Base-by-base conservation (phyloP, 2,329 filamentous ascomycete genomes). In the Trichoderma guizhouense region DNA sequence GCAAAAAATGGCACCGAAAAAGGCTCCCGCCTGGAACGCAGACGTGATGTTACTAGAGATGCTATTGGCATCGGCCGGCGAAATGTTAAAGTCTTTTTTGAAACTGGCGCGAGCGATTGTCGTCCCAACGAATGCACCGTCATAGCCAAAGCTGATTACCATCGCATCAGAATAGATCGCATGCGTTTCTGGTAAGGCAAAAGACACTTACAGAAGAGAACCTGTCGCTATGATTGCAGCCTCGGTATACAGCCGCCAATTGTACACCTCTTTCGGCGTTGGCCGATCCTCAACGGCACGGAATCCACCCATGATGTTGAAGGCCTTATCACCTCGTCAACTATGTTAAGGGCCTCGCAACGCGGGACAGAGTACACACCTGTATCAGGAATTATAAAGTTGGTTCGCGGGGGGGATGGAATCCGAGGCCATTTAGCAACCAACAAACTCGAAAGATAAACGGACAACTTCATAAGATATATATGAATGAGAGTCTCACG, bases 241-340 rank as follows among this genome's bases (percentile, higher is more conserved):
- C 61, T 85, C 82, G 7, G 78, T 79, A 74, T 88, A 88, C 26
- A 87, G 78, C 4, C 83, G 81, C 83, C 83, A 85, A 73, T 87
- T 87, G 78, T 87, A 87, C 74, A 88, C 86, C 78, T 87, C 85
- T 72, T 83, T 82, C 24, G 86, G 87, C 73, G 86, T 88, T 30
- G 86, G 86, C 74, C 86, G 82, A 77, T 88, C 86, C 76, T 88
- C 86, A 47, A 85, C 83, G 47, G 85, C 85, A 65, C 83, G 82
- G 74, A 85, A 78, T 32, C 81, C 80, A 70, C 78, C 80, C 81
- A 82, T 82, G 65, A 62, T 74, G 64, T 63, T 36, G 53, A 57
- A 43, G 18, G 21, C 28, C 32, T 60, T 5, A 18, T n/a, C 15
- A 30, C 14, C 26, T 14, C 7, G 36, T 57, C 14, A 70, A 24